Evolutionary conservation across 495 filamentous ascomycete genomes (phyloP).

Genomic region (Penicillium bovifimosum): DNA sequence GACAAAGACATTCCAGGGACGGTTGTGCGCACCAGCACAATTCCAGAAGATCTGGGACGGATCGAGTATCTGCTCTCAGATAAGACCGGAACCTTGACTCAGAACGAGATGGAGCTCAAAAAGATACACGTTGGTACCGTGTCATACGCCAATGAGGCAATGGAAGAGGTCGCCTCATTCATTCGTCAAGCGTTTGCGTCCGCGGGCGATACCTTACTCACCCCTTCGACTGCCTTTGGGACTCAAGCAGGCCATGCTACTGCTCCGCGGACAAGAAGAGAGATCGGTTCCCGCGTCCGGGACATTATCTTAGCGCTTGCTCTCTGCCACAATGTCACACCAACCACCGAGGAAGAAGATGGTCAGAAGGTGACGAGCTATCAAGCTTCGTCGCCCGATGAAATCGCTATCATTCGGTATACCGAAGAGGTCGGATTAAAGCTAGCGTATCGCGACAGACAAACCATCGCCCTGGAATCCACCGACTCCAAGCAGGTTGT

Average conservation of each 20-base stretch:
- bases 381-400: constrained; percentile 94
- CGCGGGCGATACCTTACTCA: constrained; percentile 55
- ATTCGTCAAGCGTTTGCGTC: constrained; percentile 81
- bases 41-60: constrained; percentile 90
- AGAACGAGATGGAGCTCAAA: constrained; percentile 98
- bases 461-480: constrained; percentile 73
- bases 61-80: constrained; percentile 97
- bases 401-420: constrained; percentile 96
- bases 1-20: constrained; percentile 86
- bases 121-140: constrained; percentile 98
- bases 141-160: constrained; percentile 95
- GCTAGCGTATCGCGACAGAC: constrained; percentile 78
- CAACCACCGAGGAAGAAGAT: constrained; percentile 76
- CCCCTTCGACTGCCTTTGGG: constrained; percentile 64
- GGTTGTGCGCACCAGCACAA: constrained; percentile 93
- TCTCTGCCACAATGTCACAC: constrained; percentile 96
- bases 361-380: constrained; percentile 77
- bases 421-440: constrained; percentile 89
- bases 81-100: constrained; percentile 95
- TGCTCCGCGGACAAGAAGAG: constrained; percentile 75
- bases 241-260: constrained; percentile 52
- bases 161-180: constrained; percentile 91
- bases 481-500: constrained; percentile 69
- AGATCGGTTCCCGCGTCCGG: constrained; percentile 87
- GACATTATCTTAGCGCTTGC: constrained; percentile 88